A percentile compares a stretch with the other conserved stretches of the same genome.
phyloP scores from a whole-genome alignment of 1,139 yeast species.

The Taphrina wiesneri region DNA sequence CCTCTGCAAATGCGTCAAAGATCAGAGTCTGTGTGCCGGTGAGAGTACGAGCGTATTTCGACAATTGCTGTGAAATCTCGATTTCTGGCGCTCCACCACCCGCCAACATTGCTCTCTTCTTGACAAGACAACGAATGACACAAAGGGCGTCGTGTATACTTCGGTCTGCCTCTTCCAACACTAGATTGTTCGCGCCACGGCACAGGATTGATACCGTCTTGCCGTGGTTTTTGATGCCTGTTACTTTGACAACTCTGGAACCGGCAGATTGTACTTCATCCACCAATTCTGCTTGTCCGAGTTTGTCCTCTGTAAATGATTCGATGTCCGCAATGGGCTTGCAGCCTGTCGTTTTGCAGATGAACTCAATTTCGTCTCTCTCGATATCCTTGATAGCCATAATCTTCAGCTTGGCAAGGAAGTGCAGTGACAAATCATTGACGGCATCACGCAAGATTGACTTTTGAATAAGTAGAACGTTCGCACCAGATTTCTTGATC shows the following conservation, averaged over 20 bases:
- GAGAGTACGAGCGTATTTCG: slow-evolving; percentile 72
- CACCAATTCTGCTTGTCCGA: slow-evolving; percentile 86
- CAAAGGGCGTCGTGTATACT: slow-evolving; percentile 96
- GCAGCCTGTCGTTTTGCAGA: slow-evolving; percentile 85
- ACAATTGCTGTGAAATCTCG: slow-evolving; percentile 79
- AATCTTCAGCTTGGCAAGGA: slow-evolving; percentile 85
- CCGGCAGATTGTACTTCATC: slow-evolving; percentile 94
- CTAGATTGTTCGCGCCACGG: slow-evolving; percentile 89
- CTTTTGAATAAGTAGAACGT: slow-evolving; percentile 88
- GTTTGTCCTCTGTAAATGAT: slow-evolving; percentile 84
- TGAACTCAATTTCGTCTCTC: slow-evolving; percentile 93
- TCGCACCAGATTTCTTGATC: slow-evolving; percentile 95
- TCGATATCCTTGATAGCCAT: slow-evolving; percentile 94
- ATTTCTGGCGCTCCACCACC: slow-evolving; percentile 99
- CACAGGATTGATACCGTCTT: slow-evolving; percentile 89
- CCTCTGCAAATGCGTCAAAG: slow-evolving; percentile 93
- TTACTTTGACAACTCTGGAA: slow-evolving; percentile 82
- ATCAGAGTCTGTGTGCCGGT: slow-evolving; percentile 93
- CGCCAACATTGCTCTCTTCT: slow-evolving; percentile 90
- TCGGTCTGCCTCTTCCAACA: slow-evolving; percentile 93
- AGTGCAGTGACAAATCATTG: slow-evolving; percentile 92
- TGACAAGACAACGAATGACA: slow-evolving; percentile 92
- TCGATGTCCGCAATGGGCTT: slow-evolving; percentile 96
- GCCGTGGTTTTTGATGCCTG: slow-evolving; percentile 70
- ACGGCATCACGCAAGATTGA: slow-evolving; percentile 96